Conservation (phyloP, 177 flowering plant genomes). For the Vitis hybrid region DNA sequence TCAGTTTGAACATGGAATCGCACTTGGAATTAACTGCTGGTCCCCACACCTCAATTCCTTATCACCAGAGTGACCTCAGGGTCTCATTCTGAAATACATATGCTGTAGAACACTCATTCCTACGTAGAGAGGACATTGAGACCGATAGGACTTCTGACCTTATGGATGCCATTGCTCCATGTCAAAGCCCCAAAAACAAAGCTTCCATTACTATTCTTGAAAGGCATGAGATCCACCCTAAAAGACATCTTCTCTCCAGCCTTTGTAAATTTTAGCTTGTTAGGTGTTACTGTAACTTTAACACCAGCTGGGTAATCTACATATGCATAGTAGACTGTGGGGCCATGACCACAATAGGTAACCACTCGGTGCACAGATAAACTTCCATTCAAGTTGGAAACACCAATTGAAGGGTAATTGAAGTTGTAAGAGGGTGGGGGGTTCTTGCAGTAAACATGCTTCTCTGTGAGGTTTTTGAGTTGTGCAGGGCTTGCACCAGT, state of each 20-base stretch:
- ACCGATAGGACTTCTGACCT: slow-evolving; percentile 50
- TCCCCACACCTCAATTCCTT: no score
- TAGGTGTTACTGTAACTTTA: slow-evolving; percentile 33
- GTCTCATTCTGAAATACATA: not conserved
- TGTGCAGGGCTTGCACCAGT: slow-evolving; percentile 42
- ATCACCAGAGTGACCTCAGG: not conserved
- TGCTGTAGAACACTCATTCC: not conserved
- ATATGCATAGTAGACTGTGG: slow-evolving; percentile 34
- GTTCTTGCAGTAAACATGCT: slow-evolving; percentile 30
- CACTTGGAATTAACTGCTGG: no score
- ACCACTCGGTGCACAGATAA: slow-evolving; percentile 45
- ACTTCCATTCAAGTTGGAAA: slow-evolving; percentile 43
- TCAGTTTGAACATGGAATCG: no score
- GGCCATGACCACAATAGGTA: slow-evolving; percentile 45
- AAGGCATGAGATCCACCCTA: slow-evolving; percentile 38
- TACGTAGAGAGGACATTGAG: slow-evolving; percentile 42
- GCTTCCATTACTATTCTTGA: slow-evolving; percentile 31
- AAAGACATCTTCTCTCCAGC: slow-evolving; percentile 48
- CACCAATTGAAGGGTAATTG: slow-evolving; percentile 67
- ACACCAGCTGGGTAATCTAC: slow-evolving; percentile 48
- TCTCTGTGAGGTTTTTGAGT: slow-evolving; percentile 48
- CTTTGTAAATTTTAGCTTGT: slow-evolving; percentile 30
- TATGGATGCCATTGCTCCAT: slow-evolving; percentile 49
- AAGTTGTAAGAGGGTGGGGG: slow-evolving; percentile 38
- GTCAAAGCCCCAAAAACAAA: slow-evolving; percentile 55